These are phyloP conservation scores for Fusarium camptoceras DNA, from an alignment of 2,329 filamentous ascomycete species.

Conservation along the genomic window DNA sequence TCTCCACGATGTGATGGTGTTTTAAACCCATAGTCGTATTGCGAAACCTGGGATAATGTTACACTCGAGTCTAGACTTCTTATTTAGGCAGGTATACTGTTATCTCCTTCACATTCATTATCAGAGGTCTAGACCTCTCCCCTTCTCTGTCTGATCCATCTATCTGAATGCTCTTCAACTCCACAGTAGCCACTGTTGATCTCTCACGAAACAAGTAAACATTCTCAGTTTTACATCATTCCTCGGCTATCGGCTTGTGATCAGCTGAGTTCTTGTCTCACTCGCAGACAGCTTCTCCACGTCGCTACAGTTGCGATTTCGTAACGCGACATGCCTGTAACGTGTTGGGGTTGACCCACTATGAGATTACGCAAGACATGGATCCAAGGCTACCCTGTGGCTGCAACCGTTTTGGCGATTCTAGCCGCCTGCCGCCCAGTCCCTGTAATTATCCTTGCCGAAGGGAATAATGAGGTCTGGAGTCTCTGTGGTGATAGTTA, in stretches of 20 bases:
- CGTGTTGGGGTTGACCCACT: neutral
- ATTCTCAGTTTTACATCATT: conserved; percentile 12
- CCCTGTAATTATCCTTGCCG: neutral
- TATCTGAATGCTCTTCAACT: neutral
- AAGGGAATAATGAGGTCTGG: neutral
- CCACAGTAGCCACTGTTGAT: neutral
- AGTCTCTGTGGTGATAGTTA: neutral
- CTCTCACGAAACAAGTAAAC: conserved; percentile 10
- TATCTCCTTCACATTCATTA: neutral
- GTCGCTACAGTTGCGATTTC: neutral
- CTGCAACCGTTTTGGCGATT: neutral
- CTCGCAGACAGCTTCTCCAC: conserved; percentile 12
- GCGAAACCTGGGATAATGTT: neutral
- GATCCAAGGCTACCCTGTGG: neutral
- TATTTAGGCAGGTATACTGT: neutral
- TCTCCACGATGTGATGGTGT: neutral
- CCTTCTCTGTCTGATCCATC: too few relatives aligned
- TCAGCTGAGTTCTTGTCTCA: conserved; percentile 20
- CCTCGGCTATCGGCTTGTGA: conserved; percentile 14
- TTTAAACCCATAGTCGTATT: neutral
- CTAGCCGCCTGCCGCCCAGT: neutral
- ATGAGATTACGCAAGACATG: neutral
- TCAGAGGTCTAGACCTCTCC: too few relatives aligned
- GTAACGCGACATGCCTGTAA: conserved; percentile 12
- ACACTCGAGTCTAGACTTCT: neutral